phyloP scores from a whole-genome alignment of 306 rosid species.

The Spatholobus suberectus region DNA sequence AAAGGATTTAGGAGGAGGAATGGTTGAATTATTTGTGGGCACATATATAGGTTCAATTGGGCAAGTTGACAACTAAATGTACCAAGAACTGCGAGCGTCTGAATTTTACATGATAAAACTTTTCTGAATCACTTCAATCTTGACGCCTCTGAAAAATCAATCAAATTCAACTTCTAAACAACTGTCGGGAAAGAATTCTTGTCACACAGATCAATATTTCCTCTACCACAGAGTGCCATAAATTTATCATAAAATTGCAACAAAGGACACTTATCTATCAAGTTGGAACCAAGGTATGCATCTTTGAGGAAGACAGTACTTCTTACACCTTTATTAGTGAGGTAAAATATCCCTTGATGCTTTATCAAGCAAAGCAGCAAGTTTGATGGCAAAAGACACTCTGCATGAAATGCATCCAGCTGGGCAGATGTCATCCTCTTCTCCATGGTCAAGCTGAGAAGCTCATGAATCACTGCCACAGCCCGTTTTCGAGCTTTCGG shows the following conservation, averaged over 20 bases:
- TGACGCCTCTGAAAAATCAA: background rate
- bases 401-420: constrained; percentile 73
- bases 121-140: constrained; percentile 11
- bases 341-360: constrained; percentile 89
- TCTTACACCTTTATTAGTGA: constrained; percentile 87
- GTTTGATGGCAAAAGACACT: constrained; percentile 78
- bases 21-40: background rate
- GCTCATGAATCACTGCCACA: constrained; percentile 86
- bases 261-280: constrained; percentile 66
- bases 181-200: constrained; percentile 47
- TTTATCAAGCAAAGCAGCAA: constrained; percentile 75
- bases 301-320: constrained; percentile 80
- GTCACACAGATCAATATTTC: constrained; percentile 49
- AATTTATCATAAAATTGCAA: constrained; percentile 57
- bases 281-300: constrained; percentile 63
- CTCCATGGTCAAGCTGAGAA: constrained; percentile 81
- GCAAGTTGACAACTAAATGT: background rate
- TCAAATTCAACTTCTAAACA: constrained; percentile 44
- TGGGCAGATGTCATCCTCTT: constrained; percentile 85
- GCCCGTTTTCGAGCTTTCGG: constrained; percentile 76
- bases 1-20: background rate
- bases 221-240: constrained; percentile 65
- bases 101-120: constrained; percentile 9
- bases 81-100: background rate
- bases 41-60: background rate